A percentile compares a stretch with the other conserved stretches of the same genome.
Conservation (phyloP, 257 asterid species). For the Capsicum baccatum region DNA sequence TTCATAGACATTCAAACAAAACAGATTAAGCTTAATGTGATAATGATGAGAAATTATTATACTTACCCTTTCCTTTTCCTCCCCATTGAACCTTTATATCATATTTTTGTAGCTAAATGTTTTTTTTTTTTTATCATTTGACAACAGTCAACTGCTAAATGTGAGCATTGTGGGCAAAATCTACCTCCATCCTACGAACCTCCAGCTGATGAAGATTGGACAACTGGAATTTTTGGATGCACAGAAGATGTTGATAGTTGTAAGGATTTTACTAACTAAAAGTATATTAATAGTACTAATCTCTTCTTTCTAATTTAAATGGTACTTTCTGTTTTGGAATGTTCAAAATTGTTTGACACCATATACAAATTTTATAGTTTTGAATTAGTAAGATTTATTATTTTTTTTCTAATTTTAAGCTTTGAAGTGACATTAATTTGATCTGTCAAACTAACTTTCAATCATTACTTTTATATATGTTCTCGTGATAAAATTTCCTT, state of each 20-base stretch:
- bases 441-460: neutral
- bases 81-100: neutral
- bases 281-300: too few relatives aligned
- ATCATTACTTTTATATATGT: neutral
- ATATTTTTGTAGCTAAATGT: neutral
- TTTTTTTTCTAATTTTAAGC: neutral
- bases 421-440: neutral
- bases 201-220: conserved; percentile 82
- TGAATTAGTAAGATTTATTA: too few relatives aligned
- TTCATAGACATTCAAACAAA: neutral
- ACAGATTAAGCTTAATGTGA: neutral
- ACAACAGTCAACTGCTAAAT: conserved; percentile 61
- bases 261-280: conserved; percentile 35
- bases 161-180: conserved; percentile 74
- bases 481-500: neutral
- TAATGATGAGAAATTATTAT: neutral
- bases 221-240: conserved; percentile 71
- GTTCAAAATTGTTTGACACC: neutral
- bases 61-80: neutral
- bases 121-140: neutral
- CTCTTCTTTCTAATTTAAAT: too few relatives aligned
- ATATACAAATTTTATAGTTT: neutral
- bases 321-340: neutral
- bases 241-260: conserved; percentile 67
- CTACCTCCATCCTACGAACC: conserved; percentile 69